These are phyloP conservation scores for Trichoderma lentiforme DNA, from an alignment of 2,329 filamentous ascomycete genomes.

Conservation along the genomic window DNA sequence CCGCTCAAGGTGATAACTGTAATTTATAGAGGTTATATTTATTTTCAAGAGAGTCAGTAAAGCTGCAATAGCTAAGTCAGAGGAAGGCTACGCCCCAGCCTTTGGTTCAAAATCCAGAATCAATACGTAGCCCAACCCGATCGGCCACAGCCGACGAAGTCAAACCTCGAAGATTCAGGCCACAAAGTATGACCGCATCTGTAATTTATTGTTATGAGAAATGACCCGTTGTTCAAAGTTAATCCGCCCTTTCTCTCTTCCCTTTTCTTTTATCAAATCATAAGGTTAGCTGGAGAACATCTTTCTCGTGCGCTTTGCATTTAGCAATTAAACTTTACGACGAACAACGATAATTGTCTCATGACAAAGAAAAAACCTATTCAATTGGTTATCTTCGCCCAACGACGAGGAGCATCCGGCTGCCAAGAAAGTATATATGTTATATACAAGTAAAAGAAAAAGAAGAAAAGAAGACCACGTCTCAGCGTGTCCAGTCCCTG, in stretches of 20 bases:
- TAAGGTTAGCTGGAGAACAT: neutral
- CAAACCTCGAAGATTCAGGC: too few species aligned
- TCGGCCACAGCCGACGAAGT: too few species aligned
- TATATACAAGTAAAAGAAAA: neutral
- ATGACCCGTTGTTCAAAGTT: neutral
- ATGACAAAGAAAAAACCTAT: neutral
- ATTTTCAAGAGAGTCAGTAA: too few species aligned
- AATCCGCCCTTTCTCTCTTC: neutral
- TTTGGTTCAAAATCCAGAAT: too few species aligned
- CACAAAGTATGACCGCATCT: neutral
- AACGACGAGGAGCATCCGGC: conserved; percentile 9
- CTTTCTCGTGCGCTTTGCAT: neutral
- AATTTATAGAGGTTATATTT: neutral
- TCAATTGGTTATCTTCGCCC: neutral
- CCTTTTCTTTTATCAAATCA: neutral
- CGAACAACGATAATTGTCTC: neutral
- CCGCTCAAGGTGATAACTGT: neutral
- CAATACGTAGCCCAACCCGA: too few species aligned
- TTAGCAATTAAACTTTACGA: neutral
- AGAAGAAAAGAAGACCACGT: neutral
- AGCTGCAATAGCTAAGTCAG: too few species aligned
- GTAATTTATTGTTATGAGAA: neutral
- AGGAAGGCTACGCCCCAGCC: too few species aligned
- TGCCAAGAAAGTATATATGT: neutral
- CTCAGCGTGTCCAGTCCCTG: neutral